These are phyloP conservation scores for Pseudogymnoascus sp. DNA, from an alignment of 2,329 filamentous ascomycete genomes.

Conservation along the genomic window DNA sequence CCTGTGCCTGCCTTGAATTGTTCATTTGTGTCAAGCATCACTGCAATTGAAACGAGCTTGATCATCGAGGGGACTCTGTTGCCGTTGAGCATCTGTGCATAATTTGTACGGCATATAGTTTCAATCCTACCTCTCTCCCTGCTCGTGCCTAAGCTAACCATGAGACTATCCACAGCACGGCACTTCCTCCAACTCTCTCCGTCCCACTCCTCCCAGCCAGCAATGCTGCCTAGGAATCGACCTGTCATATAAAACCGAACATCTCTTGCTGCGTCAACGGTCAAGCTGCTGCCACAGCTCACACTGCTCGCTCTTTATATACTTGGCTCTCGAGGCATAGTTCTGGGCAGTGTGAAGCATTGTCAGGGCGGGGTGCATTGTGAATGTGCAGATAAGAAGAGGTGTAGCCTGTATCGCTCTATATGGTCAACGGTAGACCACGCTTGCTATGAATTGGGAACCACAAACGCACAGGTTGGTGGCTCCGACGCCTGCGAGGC, in stretches of 20 bases:
- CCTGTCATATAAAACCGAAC: constrained; percentile 3
- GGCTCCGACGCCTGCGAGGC: not conserved
- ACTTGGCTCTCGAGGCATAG: not conserved
- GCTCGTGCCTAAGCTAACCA: constrained; percentile 4
- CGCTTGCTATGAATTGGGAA: constrained; percentile 56
- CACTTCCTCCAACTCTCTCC: constrained; percentile 2
- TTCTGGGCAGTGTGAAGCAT: not conserved
- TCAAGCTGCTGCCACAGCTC: constrained; percentile 4
- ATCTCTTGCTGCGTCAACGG: not conserved
- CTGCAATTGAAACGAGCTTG: not conserved
- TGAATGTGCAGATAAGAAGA: not conserved
- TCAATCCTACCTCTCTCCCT: not conserved
- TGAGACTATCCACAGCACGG: constrained; percentile 4
- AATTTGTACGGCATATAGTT: not conserved
- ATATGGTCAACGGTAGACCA: not conserved
- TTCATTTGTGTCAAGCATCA: not conserved
- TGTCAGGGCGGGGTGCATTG: not conserved
- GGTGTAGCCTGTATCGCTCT: not conserved
- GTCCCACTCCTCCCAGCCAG: not conserved
- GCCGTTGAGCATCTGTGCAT: not conserved
- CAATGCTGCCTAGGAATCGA: constrained; percentile 3
- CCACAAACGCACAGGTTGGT: constrained; percentile 47
- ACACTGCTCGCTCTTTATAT: not conserved
- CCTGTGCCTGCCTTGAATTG: constrained; percentile 3
- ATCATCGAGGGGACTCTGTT: not conserved